Evolutionary conservation across 805 yeast species (phyloP).

Genomic region (Starmerella kuoi): DNA sequence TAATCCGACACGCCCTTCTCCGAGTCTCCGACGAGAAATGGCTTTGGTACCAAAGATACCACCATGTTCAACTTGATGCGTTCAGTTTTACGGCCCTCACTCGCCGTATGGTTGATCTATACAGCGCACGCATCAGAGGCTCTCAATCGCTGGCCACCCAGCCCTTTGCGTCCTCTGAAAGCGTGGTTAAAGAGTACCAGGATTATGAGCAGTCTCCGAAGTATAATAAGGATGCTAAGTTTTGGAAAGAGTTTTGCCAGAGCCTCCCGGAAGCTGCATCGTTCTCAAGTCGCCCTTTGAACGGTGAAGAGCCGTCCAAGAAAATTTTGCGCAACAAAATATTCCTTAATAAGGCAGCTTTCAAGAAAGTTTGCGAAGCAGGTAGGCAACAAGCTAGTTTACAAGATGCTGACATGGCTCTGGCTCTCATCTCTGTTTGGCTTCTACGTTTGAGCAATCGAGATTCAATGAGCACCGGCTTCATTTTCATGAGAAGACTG

Average conservation of each 20-base stretch:
- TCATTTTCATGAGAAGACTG: constrained; percentile 15
- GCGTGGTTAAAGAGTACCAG: constrained; percentile 9
- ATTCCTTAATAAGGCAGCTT: neutral
- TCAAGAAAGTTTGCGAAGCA: constrained; percentile 1
- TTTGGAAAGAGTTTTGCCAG: constrained; percentile 7
- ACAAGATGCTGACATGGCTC: constrained; percentile 3
- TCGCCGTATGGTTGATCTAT: constrained; percentile 12
- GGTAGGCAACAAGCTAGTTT: neutral
- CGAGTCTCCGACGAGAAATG: constrained; percentile 1
- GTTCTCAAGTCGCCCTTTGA: constrained; percentile 1
- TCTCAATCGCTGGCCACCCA: neutral
- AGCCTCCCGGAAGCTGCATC: constrained; percentile 9
- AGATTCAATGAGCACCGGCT: constrained; percentile 7
- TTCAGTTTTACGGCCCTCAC: constrained; percentile 17
- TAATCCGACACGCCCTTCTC: constrained; percentile 7
- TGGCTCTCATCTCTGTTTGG: constrained; percentile 12
- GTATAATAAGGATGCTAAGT: constrained; percentile 8
- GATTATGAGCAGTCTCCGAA: constrained; percentile 4
- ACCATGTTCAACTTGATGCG: constrained; percentile 16
- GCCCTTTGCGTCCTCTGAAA: constrained; percentile 1
- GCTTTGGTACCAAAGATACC: constrained; percentile 17
- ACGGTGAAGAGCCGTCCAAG: constrained; percentile 9
- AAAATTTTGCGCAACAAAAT: constrained; percentile 5
- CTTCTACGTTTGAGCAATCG: constrained; percentile 10
- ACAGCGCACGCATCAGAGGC: constrained; percentile 5